Base-by-base conservation (phyloP, 495 filamentous ascomycete genomes). In the Glonium stellatum region DNA sequence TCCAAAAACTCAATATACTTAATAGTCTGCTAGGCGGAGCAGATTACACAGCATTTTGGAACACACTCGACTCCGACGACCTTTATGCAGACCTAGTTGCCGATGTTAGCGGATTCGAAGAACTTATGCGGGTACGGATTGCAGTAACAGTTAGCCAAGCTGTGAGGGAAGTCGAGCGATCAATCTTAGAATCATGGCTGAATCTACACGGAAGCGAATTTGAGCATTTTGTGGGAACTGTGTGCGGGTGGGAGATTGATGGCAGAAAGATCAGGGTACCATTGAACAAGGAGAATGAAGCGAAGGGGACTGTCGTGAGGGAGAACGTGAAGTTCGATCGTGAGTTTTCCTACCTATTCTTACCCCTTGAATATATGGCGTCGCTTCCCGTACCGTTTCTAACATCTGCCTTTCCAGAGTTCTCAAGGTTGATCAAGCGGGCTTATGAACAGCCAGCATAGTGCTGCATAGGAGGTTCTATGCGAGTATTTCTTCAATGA, bases 201-300 rank as follows among this genome's bases (percentile, higher is more conserved):
- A 90, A 92, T 62, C 72, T 97, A 57, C 73, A 78, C 47, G 87
- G 85, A 57, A 78, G 82, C 49, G 83, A 83, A 44, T 88, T 95
- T 23, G 80, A 86, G 54, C 84, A 87, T 68, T 97, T 97, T 69
- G 84, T 92, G 47, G 75, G 74, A 51, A 88, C 89, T 67, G 87
- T 92, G 44, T 96, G 88, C 67, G 88, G 85, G 67, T 99, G 95
- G 95, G 83, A 82, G 66, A 79, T 97, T 31, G 83, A 86, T 37
- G 71, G 72, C 15, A 75, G 68, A 36, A 76, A 84, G 27, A 82
- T 92, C 54, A 84, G 83, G 73, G 81, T 92, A 36, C 93, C 95
- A 50, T 78, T 87, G 70, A 99, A 97, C 74, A 87, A 93, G 74
- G 95, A 99, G 80, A 99, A 99, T 74, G 92, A 97, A 83, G 95